Evolutionary conservation across 257 asterid genomes (phyloP).

Genomic region (Dorcoceras hygrometricum): DNA sequence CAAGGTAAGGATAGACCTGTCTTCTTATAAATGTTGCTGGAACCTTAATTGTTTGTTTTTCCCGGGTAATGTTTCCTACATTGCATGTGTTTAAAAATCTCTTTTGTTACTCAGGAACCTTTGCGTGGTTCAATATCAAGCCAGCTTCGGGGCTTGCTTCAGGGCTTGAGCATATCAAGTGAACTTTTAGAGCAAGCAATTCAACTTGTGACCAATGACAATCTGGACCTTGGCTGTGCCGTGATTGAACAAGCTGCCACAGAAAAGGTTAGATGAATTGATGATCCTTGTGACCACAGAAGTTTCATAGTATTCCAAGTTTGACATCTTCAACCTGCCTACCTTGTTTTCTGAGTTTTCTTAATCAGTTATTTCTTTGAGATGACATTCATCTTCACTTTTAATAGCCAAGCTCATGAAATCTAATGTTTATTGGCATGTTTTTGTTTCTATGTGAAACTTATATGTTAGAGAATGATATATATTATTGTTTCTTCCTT

Average conservation of each 20-base stretch:
- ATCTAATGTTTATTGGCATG: neutral
- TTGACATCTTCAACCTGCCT: neutral
- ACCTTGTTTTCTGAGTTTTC: neutral
- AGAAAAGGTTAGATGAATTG: constrained; percentile 59
- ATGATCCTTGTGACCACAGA: constrained; percentile 4
- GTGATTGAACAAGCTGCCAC: constrained; percentile 98
- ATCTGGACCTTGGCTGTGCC: constrained; percentile 98
- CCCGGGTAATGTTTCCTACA: neutral
- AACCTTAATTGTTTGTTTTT: constrained; percentile 5
- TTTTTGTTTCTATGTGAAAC: neutral
- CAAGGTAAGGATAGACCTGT: constrained; percentile 57
- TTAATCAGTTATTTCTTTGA: neutral
- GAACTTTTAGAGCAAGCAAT: constrained; percentile 84
- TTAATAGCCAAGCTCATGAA: constrained; percentile 4
- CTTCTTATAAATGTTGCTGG: constrained; percentile 1
- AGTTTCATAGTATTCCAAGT: neutral
- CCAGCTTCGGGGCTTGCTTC: constrained; percentile 83
- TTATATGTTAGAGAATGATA: neutral
- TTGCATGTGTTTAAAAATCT: constrained; percentile 16
- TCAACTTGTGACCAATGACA: constrained; percentile 86
- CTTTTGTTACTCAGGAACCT: constrained; percentile 61
- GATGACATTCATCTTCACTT: neutral
- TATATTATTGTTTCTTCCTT: constrained; percentile 6
- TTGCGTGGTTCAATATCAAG: constrained; percentile 76
- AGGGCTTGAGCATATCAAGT: constrained; percentile 46